A percentile compares a stretch with the other conserved stretches of the same genome.
Conservation (phyloP, 2,329 filamentous ascomycete genomes). For the Cercospora sesami region DNA sequence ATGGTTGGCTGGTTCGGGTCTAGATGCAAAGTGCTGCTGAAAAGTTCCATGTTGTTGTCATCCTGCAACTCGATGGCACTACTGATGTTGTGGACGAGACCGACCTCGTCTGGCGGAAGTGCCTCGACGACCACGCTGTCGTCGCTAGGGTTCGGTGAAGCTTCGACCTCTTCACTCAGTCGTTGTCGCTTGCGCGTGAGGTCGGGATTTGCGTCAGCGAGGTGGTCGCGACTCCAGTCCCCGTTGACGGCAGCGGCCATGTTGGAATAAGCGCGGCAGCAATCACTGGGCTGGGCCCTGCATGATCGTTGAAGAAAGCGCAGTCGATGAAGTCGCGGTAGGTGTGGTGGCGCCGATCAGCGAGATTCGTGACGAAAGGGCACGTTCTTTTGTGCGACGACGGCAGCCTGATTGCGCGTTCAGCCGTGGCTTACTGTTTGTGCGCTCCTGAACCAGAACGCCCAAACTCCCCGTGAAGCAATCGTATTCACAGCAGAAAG, state of each 20-base stretch:
- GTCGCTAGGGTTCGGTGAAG: slow-evolving; percentile 30
- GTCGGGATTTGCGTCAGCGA: slow-evolving; percentile 48
- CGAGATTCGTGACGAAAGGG: slow-evolving; percentile 3
- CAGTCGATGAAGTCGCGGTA: slow-evolving; percentile 3
- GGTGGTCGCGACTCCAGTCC: slow-evolving; percentile 42
- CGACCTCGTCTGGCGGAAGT: slow-evolving; percentile 44
- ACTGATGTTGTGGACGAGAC: slow-evolving; percentile 41
- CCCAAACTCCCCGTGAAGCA: background rate
- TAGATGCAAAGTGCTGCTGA: slow-evolving; percentile 23
- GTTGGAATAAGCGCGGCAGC: background rate
- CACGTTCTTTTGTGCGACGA: slow-evolving; percentile 8
- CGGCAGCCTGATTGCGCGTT: slow-evolving; percentile 4
- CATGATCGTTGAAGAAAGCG: slow-evolving; percentile 6
- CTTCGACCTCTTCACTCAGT: slow-evolving; percentile 42
- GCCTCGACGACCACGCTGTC: slow-evolving; percentile 32
- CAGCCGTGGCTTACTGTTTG: background rate
- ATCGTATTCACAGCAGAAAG: background rate
- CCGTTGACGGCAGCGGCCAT: slow-evolving; percentile 9
- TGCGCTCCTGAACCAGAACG: slow-evolving; percentile 4
- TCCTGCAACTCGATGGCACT: slow-evolving; percentile 44
- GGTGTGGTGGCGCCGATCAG: slow-evolving; percentile 4
- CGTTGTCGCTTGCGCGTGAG: slow-evolving; percentile 50
- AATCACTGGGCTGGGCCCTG: background rate
- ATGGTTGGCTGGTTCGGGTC: background rate
- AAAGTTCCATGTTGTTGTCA: slow-evolving; percentile 28